Base-by-base conservation (phyloP, 352 stramenopile species). In the Phytophthora citricola region DNA sequence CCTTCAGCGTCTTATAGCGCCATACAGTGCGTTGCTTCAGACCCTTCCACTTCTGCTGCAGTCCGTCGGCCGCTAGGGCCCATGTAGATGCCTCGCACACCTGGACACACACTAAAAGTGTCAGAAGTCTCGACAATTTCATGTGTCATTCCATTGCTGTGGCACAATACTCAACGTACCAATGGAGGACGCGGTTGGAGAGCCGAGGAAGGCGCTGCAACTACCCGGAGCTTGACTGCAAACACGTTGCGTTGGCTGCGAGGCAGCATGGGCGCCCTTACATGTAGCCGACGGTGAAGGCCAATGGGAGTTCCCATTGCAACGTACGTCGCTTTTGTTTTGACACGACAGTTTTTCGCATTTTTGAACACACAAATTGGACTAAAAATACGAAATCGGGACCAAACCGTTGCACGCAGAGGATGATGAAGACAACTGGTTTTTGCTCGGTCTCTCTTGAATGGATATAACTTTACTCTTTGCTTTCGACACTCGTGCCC, bases 21-120 rank as follows among this genome's bases (percentile, higher is more conserved):
- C 87, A 95, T 12, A 73, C 82, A 4, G 87, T 95, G 41, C 87
- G 80, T 68, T 91, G 87, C 64, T 95, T 95, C 56, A 95, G 65
- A 20, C 82, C 82, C 47, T 89, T 84, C 83, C 83, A 93, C 69
- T 95, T 93, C 59, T 84, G 75, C 66, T 93, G 86, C 46, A 95
- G 69, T 5, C 87, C 82, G 9, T 79, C 80, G 4, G 83, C 82
- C n/a, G 85, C 87, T 27, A 95, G 62, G 47, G 87, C 63, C 87
- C 87, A 95, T 49, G 87, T 93, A 31, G 87, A 93, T 7, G 78
- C 73, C 11, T 73, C 51, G 38, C 75, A 69, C 29, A 57, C 20
- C 76, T 66, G 12, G 38, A 24, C 56, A n/a, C 24, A 6, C 32
- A 8, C 11, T 14, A 15, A 53, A 62, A 17, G 14, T 15, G 39